Evolutionary conservation across 495 filamentous ascomycete species (phyloP).

Genomic region (Aspergillus egyptiacus): DNA sequence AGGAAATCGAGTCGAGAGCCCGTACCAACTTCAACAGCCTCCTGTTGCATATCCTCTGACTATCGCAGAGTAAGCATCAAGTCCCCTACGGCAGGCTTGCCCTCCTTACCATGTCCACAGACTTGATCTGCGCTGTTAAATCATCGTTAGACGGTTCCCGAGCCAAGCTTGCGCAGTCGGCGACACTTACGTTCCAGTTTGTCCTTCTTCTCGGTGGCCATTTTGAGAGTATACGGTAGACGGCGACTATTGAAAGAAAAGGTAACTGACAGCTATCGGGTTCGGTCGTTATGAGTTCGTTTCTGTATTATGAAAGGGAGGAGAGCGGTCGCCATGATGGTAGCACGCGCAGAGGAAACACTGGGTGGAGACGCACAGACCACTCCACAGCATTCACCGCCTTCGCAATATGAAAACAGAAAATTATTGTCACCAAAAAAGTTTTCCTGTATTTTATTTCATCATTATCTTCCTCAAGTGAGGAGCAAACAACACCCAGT

Average conservation of each 20-base stretch:
- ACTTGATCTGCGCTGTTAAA: constrained; percentile 87
- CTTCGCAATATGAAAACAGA: constrained; percentile 27
- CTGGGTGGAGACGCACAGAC: constrained; percentile 19
- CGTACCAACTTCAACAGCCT: constrained; percentile 90
- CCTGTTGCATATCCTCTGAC: constrained; percentile 95
- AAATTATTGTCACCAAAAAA: constrained; percentile 27
- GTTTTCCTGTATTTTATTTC: constrained; percentile 20
- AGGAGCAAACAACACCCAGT: constrained; percentile 17
- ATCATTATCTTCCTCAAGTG: constrained; percentile 14
- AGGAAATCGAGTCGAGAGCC: constrained; percentile 1
- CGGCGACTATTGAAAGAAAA: not conserved
- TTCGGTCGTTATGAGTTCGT: too few relatives aligned
- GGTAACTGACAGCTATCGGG: not conserved
- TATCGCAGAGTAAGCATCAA: constrained; percentile 31
- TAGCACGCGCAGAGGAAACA: constrained; percentile 14
- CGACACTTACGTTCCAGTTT: constrained; percentile 62
- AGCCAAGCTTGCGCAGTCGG: not conserved
- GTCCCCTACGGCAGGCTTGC: not conserved
- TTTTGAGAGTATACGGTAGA: constrained; percentile 20
- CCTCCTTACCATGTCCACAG: constrained; percentile 84
- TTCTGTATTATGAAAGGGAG: too few relatives aligned
- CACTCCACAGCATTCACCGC: constrained; percentile 29
- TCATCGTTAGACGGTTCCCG: constrained; percentile 26
- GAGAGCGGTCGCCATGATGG: too few relatives aligned
- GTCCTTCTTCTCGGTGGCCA: constrained; percentile 56